Conservation (phyloP, 257 asterid species). For the Oldenlandia corymbosa region DNA sequence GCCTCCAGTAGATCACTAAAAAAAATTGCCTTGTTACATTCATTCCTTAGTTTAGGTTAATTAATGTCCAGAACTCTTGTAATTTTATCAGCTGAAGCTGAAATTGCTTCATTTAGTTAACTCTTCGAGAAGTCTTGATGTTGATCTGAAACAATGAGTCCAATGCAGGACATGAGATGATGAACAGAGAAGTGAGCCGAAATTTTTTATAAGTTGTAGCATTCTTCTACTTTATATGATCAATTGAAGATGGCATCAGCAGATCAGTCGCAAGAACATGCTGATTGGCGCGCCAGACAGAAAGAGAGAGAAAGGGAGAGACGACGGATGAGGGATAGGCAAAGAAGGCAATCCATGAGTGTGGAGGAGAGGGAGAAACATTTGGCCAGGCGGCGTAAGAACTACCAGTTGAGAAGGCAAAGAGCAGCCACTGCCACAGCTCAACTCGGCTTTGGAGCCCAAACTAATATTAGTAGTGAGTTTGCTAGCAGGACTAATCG, state of each 20-base stretch:
- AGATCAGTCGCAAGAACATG: conserved; percentile 12
- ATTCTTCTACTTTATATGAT: not conserved
- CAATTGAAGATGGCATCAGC: conserved; percentile 18
- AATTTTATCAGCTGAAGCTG: no score
- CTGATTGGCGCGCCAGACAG: conserved; percentile 24
- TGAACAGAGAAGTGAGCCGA: not conserved
- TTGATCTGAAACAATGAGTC: not conserved
- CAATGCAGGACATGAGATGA: not conserved
- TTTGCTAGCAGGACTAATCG: not conserved
- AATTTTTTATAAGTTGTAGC: not conserved
- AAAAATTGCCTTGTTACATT: no score
- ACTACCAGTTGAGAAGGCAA: conserved; percentile 35
- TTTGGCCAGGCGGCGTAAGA: conserved; percentile 35
- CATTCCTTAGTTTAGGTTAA: no score
- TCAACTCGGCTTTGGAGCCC: conserved; percentile 13
- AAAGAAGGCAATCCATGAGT: conserved; percentile 41
- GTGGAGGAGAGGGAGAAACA: conserved; percentile 38
- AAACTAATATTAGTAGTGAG: not conserved
- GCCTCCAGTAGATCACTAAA: no score
- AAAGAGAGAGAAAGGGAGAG: conserved; percentile 41
- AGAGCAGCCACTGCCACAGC: conserved; percentile 25
- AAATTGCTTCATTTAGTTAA: no score
- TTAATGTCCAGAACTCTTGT: no score
- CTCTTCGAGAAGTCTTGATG: no score
- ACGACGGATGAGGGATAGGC: conserved; percentile 30